A percentile compares a stretch with the other conserved stretches of the same genome.
phyloP scores from a whole-genome alignment of 495 filamentous ascomycete species.

The Penicillium fimorum region DNA sequence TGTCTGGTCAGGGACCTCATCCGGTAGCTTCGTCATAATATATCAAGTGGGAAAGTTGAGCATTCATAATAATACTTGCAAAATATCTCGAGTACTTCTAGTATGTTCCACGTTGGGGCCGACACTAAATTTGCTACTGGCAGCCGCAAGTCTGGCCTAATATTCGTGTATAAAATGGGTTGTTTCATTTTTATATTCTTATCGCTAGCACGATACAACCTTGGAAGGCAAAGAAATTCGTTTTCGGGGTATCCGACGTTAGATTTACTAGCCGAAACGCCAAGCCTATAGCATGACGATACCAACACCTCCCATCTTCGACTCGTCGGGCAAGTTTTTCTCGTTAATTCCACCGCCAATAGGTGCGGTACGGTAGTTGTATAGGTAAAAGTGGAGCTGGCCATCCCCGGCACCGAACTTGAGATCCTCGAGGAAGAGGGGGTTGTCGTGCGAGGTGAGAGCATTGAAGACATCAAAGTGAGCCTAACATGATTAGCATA shows the following conservation, averaged over 20 bases:
- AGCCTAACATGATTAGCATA: constrained; percentile 36
- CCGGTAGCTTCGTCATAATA: neutral
- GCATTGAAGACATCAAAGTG: constrained; percentile 97
- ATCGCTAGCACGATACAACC: constrained; percentile 10
- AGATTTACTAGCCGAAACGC: constrained; percentile 10
- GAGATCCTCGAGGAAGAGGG: constrained; percentile 84
- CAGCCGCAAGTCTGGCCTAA: neutral
- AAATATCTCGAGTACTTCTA: neutral
- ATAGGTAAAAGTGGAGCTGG: constrained; percentile 92
- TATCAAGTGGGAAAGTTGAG: neutral
- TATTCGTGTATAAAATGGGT: neutral
- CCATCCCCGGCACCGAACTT: constrained; percentile 94
- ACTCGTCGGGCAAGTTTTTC: constrained; percentile 69
- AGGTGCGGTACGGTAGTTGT: constrained; percentile 85
- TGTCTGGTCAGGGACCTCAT: neutral
- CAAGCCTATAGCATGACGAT: constrained; percentile 71
- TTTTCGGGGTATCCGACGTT: constrained; percentile 16
- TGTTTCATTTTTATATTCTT: constrained; percentile 6
- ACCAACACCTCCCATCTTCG: constrained; percentile 79
- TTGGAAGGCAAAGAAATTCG: constrained; percentile 15
- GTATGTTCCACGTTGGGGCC: neutral
- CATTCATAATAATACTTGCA: neutral
- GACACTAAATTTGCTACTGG: neutral
- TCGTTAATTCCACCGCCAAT: constrained; percentile 81
- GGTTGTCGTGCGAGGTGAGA: constrained; percentile 88